Base-by-base conservation (phyloP, 2,329 filamentous ascomycete species). In the Diaporthe citri region DNA sequence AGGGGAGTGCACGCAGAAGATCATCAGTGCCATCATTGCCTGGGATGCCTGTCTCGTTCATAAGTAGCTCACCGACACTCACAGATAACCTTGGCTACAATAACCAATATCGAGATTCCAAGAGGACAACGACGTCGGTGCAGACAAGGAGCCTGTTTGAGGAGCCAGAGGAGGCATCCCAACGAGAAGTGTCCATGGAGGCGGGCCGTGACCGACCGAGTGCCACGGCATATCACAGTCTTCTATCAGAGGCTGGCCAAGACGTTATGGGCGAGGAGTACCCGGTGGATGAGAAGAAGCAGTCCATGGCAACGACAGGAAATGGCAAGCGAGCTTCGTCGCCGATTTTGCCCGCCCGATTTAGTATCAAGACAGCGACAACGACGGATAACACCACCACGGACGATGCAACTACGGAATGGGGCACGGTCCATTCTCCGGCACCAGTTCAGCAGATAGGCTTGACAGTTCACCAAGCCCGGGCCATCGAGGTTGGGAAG, bases 371-470 rank as follows among this genome's bases (percentile, higher is more conserved):
- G 36, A 84, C 83, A 17, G 80, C 80, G 15, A 79, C 79, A 77
- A 84, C 81, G 41, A 82, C 81, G 51, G 80, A 88, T 39, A 86
- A 88, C 62, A 80, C 80, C 1, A 85, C 82, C 7, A 86, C 85
- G 22, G 84, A 86, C 74, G 87, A 88, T 60, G 80, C 80, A 2
- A 85, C 82, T 8, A 86, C 85, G 20, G 84, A 86, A 74, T 89
- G 87, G 87, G 88, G 85, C 60, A 88, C 87, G 3, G 81, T 88
- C n/a, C 84, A 88, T 76, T 89, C 88, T 15, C 86, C 88, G 12
- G 83, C 85, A 43, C 81, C 83, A 57, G 83, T 87, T 22, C 80
- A 89, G 70, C 83, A 87, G 74, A 79, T 90, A 28, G 84, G 84
- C 48, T 81, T 85, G 64, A 81, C 83, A 36, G 84, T 84, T 69